These are phyloP conservation scores for Chiua virens DNA, from an alignment of 768 basidiomycete species.

Conservation along the genomic window DNA sequence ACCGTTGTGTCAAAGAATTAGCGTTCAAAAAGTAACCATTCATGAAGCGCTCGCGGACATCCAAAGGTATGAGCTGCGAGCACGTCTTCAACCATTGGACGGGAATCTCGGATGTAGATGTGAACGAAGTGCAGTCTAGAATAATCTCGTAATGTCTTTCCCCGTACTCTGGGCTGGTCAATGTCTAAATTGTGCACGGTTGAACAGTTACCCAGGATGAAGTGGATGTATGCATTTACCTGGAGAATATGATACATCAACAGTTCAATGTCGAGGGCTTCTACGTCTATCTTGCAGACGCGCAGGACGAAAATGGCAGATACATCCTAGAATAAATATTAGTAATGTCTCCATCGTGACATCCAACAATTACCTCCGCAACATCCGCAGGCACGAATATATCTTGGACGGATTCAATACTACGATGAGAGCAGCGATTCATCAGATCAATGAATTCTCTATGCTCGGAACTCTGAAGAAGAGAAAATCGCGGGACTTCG, in stretches of 20 bases:
- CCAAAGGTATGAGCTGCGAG: conserved; percentile 69
- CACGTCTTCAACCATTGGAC: conserved; percentile 80
- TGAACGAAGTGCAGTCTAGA: conserved; percentile 80
- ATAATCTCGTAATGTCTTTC: conserved; percentile 66
- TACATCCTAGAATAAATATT: conserved; percentile 33
- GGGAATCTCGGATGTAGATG: conserved; percentile 73
- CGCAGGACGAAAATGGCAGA: conserved; percentile 59
- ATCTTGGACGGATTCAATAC: conserved; percentile 59
- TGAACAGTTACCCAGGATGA: background rate
- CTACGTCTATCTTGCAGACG: conserved; percentile 72
- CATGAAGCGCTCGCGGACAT: conserved; percentile 62
- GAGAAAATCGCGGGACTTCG: conserved; percentile 64
- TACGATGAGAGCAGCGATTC: conserved; percentile 58
- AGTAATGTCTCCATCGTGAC: background rate
- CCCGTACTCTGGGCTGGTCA: conserved; percentile 48
- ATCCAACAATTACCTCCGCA: conserved; percentile 37
- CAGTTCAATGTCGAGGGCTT: conserved; percentile 75
- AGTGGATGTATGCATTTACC: conserved; percentile 36
- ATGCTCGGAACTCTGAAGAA: conserved; percentile 49
- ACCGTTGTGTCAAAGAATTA: conserved; percentile 68
- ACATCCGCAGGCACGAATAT: conserved; percentile 62
- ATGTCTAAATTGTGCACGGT: conserved; percentile 39
- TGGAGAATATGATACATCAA: conserved; percentile 78
- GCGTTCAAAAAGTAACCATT: conserved; percentile 71
- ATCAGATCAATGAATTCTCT: conserved; percentile 68